Conservation (phyloP, 2,329 filamentous ascomycete genomes). For the Alternaria longipes region DNA sequence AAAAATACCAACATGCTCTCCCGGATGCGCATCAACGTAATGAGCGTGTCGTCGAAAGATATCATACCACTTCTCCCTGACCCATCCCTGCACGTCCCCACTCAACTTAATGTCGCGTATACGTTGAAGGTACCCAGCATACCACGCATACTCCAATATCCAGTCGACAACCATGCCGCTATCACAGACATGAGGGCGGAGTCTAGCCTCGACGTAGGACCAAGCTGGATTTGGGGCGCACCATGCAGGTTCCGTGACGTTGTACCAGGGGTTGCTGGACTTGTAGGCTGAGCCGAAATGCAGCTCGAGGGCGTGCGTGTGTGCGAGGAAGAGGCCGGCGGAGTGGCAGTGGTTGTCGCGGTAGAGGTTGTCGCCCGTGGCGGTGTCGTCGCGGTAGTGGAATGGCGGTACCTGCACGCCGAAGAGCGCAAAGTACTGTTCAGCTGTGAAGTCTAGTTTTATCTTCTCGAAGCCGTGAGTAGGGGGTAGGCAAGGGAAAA, state of each 20-base stretch:
- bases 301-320: conserved; percentile 13
- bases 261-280: conserved; percentile 17
- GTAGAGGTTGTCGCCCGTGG: not conserved
- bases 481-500: not conserved
- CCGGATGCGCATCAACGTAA: not conserved
- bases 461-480: conserved; percentile 26
- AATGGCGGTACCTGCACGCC: conserved; percentile 23
- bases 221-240: not conserved
- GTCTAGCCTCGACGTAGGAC: not conserved
- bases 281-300: conserved; percentile 14
- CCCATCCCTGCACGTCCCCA: conserved; percentile 28
- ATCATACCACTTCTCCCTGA: conserved; percentile 25
- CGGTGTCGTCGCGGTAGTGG: not conserved
- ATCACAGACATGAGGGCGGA: not conserved
- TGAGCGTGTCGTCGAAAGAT: conserved; percentile 9
- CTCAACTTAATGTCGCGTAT: not conserved
- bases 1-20: not conserved
- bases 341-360: not conserved
- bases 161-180: not conserved
- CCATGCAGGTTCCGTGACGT: not conserved
- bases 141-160: conserved; percentile 1
- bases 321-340: conserved; percentile 13
- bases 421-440: conserved; percentile 27
- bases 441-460: conserved; percentile 14
- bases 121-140: not conserved